Base-by-base conservation (phyloP, 306 rosid genomes). In the Gleditsia sinensis region DNA sequence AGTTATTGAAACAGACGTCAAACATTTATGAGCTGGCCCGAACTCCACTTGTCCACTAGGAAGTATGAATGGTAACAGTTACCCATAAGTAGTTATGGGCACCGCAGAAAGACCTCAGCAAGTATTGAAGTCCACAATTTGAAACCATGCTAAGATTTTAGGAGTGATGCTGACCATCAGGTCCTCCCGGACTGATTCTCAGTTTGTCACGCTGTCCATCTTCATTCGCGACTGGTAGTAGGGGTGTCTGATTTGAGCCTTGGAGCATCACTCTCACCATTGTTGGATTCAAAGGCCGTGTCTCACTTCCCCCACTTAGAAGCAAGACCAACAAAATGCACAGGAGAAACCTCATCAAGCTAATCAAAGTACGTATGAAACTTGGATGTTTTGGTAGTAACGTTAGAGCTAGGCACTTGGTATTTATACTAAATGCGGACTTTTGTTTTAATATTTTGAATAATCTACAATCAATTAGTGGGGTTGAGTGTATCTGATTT, bases 121-220 rank as follows among this genome's bases (percentile, higher is more conserved):
- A n/a, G n/a, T n/a, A n/a, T n/a, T n/a, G n/a, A n/a, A n/a, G n/a
- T n/a, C n/a, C n/a, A n/a, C n/a, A n/a, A n/a, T n/a, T n/a, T n/a
- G 33, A 30, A 30, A 33, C 37, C n/a, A n/a, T 9, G 17, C 39
- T 32, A 73, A 9, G 24, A 14, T 36, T 62, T 50, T 49, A 34
- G 1, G 49, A 67, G 58, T 85, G 89, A 58, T 90, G 96, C 34
- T 40, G 85, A 1, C 78, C 54, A 53, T 90, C 96, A 27, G 96
- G 96, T 45, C 96, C 96, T 25, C 86, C 96, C 0, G 94, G 94
- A 69, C 86, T 83, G 50, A 83, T 40, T 79, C 91, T 67, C 14
- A 59, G 75, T 54, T 56, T 53, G 1, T 70, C 67, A 78, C 2
- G 23, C 37, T 9, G 24, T 25, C 71, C 86, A 28, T 28, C 65